phyloP scores from a whole-genome alignment of 2,329 filamentous ascomycete species.

The Beauveria sp. region DNA sequence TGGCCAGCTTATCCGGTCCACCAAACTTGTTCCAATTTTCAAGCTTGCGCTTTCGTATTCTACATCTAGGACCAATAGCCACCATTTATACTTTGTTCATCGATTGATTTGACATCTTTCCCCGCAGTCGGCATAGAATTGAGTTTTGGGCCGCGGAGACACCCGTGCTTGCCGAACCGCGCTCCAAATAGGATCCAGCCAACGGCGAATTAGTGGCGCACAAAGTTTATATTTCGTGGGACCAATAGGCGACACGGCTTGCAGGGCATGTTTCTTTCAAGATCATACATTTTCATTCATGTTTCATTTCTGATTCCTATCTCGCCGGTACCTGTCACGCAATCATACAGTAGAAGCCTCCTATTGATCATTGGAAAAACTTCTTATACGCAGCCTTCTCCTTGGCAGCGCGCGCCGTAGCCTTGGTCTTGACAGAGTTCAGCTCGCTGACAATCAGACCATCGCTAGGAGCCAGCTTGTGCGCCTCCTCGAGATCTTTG shows the following conservation, averaged over 20 bases:
- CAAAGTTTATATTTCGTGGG: not conserved
- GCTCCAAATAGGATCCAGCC: not conserved
- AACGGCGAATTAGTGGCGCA: not conserved
- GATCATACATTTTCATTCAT: not conserved
- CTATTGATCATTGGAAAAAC: slow-evolving; percentile 62
- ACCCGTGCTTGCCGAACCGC: not conserved
- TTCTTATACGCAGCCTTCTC: slow-evolving; percentile 91
- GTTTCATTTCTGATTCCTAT: not conserved
- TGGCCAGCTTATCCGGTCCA: too few relatives aligned
- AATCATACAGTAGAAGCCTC: not conserved
- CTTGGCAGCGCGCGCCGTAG: slow-evolving; percentile 67
- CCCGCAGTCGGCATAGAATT: not conserved
- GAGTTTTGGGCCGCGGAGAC: not conserved
- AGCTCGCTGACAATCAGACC: slow-evolving; percentile 69
- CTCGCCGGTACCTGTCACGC: not conserved
- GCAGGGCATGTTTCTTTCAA: not conserved
- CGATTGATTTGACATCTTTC: too few relatives aligned
- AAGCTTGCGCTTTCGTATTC: too few relatives aligned
- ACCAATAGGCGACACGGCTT: not conserved
- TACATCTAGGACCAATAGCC: too few relatives aligned
- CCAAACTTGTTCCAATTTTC: too few relatives aligned
- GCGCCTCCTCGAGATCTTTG: slow-evolving; percentile 66
- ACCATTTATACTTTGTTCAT: too few relatives aligned
- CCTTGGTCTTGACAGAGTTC: slow-evolving; percentile 66
- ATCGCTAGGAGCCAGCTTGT: slow-evolving; percentile 67